Evolutionary conservation across 1,139 yeast genomes (phyloP), one percentile per base, ranked within the genome.

Genomic region (Blastobotrys proliferans): DNA sequence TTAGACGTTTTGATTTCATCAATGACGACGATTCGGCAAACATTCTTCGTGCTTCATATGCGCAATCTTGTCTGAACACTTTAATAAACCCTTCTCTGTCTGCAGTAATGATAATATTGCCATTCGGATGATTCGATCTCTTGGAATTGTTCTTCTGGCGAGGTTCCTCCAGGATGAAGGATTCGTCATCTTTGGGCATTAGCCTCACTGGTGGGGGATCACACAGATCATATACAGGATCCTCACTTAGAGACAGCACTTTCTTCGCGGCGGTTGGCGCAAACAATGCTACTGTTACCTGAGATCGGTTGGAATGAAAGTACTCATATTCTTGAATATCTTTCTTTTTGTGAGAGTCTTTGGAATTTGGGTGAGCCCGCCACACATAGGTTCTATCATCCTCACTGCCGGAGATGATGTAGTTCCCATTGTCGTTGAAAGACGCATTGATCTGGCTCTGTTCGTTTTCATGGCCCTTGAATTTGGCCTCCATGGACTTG

Each of bases 51-150:
- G 51, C 47, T 20, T 51, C 57, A 44, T 49, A 55, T 0, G 94
- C 84, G 40, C 81, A 70, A 61, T 88, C 96, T 50, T 86, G 83
- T 53, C 97, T 71, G 59, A 83, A 85, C 0, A 88, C 84, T 44
- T 92, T 67, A 36, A 88, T 83, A 3, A 72, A 53, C 0, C 97
- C 97, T 29, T 68, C 64, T 49, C 77, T 78, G 59, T 87, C 97
- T 0, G 94, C 80, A 1, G 94, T 81, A 2, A 88, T 81, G 22
- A 87, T 76, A 31, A 82, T 77, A 49, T 66, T 64, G 38, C 70
- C 64, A 42, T 63, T 48, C 40, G 58, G 47, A 38, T 54, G 64
- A 19, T 51, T 53, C 19, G 33, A 22, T 25, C 25, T 24, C 6
- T 27, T 22, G 10, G 42, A 13, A 3, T 6, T 17, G 5, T 16